Evolutionary conservation across 768 basidiomycete species (phyloP), one percentile per base, ranked within the genome.

Genomic region (Naematelia aurantialba): DNA sequence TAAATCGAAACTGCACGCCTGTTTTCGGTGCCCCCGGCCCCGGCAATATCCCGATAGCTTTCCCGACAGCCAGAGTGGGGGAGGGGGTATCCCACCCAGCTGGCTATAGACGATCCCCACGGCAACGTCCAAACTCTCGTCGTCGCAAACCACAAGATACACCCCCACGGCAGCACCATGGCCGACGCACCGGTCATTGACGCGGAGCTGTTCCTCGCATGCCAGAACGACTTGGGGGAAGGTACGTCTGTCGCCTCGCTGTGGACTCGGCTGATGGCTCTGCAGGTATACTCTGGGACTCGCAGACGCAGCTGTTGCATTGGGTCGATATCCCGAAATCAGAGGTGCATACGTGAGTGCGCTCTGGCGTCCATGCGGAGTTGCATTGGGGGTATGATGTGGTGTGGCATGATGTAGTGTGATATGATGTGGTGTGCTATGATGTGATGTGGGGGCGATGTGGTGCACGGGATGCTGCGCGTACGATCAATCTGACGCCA

Each of bases 241-340:
- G 74, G 72, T 73, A 27, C 24, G 24, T 21, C 45, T 34, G 3
- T 14, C 13, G 3, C n/a, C 27, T 45, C 22, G 24, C 19, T 24
- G 12, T 19, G 3, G 24, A n/a, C 2, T 34, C n/a, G n/a, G 52
- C 21, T 56, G 19, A 48, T 44, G 1, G n/a, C n/a, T n/a, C 39
- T 26, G 19, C 51, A 72, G 72, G 74, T 51, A 66, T 69, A 17
- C 49, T 76, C 2, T 76, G 75, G 75, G 71, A 76, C 48, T 59
- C 67, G 5, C 62, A 66, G 60, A 66, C 62, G 25, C 57, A 70
- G 22, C 56, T 76, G 0, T 52, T 73, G 0, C 69, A 74, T 52
- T 76, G 73, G 73, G 68, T 76, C 4, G 75, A 76, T 50, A 70
- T 76, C 48, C 55, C 61, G 12, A 44, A 56, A 5, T 52, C 67